Evolutionary conservation across 805 yeast species (phyloP).

Genomic region (Zygoascus flipseniorum): DNA sequence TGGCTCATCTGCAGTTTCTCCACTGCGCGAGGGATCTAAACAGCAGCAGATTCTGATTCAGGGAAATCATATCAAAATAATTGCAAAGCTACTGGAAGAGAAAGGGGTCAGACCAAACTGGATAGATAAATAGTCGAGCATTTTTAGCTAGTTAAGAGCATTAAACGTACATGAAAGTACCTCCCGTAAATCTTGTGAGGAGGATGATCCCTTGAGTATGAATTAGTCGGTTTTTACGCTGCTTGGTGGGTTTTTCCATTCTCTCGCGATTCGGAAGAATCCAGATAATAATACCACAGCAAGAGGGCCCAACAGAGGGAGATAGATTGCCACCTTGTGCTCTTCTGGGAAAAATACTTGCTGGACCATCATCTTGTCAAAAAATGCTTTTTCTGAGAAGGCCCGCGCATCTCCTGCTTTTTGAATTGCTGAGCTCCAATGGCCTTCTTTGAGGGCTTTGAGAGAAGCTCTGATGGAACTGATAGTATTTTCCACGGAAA

Average conservation of each 20-base stretch:
- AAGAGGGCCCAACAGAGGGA: slow-evolving; percentile 85
- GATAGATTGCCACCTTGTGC: slow-evolving; percentile 87
- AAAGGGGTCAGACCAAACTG: slow-evolving; percentile 58
- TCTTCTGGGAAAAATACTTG: slow-evolving; percentile 93
- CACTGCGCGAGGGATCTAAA: slow-evolving; percentile 38
- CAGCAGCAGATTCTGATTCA: slow-evolving; percentile 74
- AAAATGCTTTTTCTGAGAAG: slow-evolving; percentile 70
- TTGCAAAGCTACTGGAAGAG: slow-evolving; percentile 49
- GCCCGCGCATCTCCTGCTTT: slow-evolving; percentile 45
- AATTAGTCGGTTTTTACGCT: background rate
- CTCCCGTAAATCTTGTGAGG: too few species aligned
- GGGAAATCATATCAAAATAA: slow-evolving; percentile 71
- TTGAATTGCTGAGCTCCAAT: slow-evolving; percentile 34
- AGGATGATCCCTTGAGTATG: too few species aligned
- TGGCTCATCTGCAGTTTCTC: slow-evolving; percentile 64
- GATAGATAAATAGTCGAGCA: slow-evolving; percentile 32
- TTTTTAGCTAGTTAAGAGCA: background rate
- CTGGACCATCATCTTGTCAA: slow-evolving; percentile 91
- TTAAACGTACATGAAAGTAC: too few species aligned
- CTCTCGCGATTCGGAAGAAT: slow-evolving; percentile 20
- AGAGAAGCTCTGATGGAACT: slow-evolving; percentile 34
- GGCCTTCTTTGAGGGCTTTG: slow-evolving; percentile 22
- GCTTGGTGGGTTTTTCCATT: slow-evolving; percentile 9
- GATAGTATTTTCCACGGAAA: slow-evolving; percentile 48
- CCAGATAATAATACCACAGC: slow-evolving; percentile 45